Percentiles rank a stretch among this genome's conserved stretches.
phyloP scores from a whole-genome alignment of 2,329 filamentous ascomycete species.

The Alternaria gansuensis region DNA sequence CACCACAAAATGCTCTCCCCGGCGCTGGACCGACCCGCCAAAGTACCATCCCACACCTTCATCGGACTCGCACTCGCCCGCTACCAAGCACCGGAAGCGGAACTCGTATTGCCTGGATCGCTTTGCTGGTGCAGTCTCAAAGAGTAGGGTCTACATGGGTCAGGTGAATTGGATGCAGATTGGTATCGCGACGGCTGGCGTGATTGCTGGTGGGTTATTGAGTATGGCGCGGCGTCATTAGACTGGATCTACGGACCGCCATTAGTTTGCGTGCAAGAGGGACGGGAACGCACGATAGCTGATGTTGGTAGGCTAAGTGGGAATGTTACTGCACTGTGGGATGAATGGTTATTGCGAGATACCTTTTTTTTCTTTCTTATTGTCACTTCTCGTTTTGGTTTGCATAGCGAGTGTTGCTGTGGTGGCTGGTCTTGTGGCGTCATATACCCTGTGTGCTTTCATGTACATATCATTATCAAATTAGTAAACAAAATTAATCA shows the following conservation, averaged over 20 bases:
- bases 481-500: background rate
- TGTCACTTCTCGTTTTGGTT: background rate
- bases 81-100: background rate
- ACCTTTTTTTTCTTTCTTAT: background rate
- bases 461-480: background rate
- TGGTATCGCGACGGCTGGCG: slow-evolving; percentile 3
- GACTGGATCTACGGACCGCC: background rate
- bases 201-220: background rate
- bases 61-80: background rate
- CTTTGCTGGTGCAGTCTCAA: slow-evolving; percentile 6
- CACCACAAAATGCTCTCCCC: background rate
- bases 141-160: slow-evolving; percentile 1
- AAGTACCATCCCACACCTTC: background rate
- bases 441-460: slow-evolving; percentile 8
- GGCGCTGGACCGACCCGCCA: background rate
- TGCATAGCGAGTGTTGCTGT: background rate
- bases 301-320: background rate
- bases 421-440: background rate
- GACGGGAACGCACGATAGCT: background rate
- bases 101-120: background rate
- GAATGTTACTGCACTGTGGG: background rate
- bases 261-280: background rate
- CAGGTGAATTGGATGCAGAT: slow-evolving; percentile 5
- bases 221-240: slow-evolving; percentile 2
- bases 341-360: too few species aligned